phyloP scores from a whole-genome alignment of 495 filamentous ascomycete species.

The Tuber indicum region DNA sequence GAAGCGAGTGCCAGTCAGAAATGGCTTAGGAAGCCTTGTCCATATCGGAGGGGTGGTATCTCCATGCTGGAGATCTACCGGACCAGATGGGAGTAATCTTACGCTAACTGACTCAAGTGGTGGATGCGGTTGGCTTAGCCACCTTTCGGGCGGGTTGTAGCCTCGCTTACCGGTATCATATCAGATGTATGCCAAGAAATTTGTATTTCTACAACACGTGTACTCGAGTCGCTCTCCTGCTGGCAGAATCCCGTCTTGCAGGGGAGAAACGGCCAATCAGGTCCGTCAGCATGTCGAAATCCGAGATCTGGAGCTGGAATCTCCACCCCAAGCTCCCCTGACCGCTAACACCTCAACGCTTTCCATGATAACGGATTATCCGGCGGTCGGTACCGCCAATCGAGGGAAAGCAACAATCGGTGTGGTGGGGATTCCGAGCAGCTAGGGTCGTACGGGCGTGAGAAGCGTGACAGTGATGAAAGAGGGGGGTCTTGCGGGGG shows the following conservation, averaged over 20 bases:
- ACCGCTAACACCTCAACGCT: background rate
- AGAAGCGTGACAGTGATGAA: background rate
- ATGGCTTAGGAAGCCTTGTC: background rate
- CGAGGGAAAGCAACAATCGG: slow-evolving; percentile 7
- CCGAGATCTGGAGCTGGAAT: background rate
- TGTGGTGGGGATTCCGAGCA: background rate
- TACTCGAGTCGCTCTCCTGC: background rate
- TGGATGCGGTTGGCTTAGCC: background rate
- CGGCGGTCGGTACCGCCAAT: slow-evolving; percentile 16
- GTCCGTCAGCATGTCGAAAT: background rate
- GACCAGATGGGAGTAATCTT: background rate
- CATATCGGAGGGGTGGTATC: background rate
- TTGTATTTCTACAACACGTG: background rate
- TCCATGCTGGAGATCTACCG: background rate
- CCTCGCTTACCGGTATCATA: background rate
- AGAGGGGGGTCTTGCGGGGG: background rate
- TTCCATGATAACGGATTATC: background rate
- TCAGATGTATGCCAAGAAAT: background rate
- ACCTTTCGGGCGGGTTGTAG: background rate
- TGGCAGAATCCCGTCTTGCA: background rate
- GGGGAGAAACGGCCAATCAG: background rate
- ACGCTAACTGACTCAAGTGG: background rate
- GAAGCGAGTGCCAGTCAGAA: background rate
- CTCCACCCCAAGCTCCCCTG: background rate
- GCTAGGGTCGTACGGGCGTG: background rate